Evolutionary conservation across 2,329 filamentous ascomycete genomes (phyloP).

Genomic region (Fusarium xylarioides): DNA sequence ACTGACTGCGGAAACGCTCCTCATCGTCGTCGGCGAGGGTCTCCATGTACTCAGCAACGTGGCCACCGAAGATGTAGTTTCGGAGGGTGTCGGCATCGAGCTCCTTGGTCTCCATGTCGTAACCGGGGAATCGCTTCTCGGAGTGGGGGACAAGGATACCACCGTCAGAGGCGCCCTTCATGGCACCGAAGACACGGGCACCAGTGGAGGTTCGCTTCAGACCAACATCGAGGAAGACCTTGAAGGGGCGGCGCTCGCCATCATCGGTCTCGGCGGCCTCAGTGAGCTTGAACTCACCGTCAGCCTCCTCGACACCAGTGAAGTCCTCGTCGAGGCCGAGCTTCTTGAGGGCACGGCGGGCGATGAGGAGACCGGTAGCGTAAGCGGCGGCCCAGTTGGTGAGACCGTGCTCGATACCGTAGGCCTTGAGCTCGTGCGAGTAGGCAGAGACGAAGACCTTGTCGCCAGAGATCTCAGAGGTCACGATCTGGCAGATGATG

Average conservation of each 20-base stretch:
- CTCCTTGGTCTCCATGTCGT: constrained; percentile 97
- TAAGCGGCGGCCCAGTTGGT: constrained; percentile 99
- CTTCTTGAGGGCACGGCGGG: constrained; percentile 96
- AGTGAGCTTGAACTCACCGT: constrained; percentile 95
- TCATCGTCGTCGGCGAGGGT: constrained; percentile 98
- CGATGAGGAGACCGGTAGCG: constrained; percentile 94
- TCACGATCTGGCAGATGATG: constrained; percentile 98
- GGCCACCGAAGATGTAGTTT: constrained; percentile 99
- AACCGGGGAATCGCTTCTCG: constrained; percentile 99
- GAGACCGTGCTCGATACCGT: constrained; percentile 97
- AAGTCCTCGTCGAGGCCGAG: constrained; percentile 94
- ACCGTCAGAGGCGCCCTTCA: constrained; percentile 99
- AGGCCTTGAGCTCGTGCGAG: constrained; percentile 96
- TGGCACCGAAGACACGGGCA: constrained; percentile 98
- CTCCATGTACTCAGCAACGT: constrained; percentile 99
- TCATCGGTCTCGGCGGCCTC: constrained; percentile 83
- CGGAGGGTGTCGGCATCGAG: constrained; percentile 95
- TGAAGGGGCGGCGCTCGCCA: constrained; percentile 97
- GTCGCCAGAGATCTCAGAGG: constrained; percentile 95
- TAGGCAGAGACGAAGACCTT: constrained; percentile 95
- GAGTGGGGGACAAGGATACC: constrained; percentile 97
- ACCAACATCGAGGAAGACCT: constrained; percentile 98
- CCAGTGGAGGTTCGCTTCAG: constrained; percentile 96
- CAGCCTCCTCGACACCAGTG: constrained; percentile 93
- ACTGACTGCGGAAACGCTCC: constrained; percentile 99